phyloP scores from a whole-genome alignment of 768 basidiomycete genomes.

The Auricularia heimuer region DNA sequence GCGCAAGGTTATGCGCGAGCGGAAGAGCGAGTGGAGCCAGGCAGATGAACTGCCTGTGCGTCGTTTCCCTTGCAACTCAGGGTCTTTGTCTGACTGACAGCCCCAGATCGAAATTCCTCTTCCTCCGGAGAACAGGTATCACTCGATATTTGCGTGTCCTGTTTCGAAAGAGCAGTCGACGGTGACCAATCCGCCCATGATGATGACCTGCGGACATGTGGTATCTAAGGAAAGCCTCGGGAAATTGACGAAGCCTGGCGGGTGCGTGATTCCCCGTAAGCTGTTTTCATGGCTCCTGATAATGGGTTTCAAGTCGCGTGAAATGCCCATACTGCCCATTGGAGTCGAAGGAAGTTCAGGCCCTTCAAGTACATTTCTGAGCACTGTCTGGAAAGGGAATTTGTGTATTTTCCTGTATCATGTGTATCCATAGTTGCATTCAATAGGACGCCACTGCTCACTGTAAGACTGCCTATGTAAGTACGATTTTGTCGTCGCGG shows the following conservation, averaged over 20 bases:
- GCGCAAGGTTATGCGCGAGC: constrained; percentile 83
- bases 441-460: too few species aligned
- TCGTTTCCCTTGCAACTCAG: constrained; percentile 9
- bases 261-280: constrained; percentile 41
- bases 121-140: constrained; percentile 78
- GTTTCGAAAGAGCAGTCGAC: constrained; percentile 97
- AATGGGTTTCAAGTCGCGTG: constrained; percentile 49
- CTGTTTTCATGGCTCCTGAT: constrained; percentile 6
- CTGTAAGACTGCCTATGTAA: too few species aligned
- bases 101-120: constrained; percentile 87
- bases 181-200: constrained; percentile 91
- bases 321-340: constrained; percentile 96
- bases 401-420: background rate
- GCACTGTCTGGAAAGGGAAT: background rate
- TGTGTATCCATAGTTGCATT: background rate
- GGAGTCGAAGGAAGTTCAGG: constrained; percentile 51
- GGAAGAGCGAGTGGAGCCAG: constrained; percentile 88
- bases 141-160: constrained; percentile 95
- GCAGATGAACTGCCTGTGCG: constrained; percentile 79
- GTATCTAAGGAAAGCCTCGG: constrained; percentile 86
- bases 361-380: constrained; percentile 60
- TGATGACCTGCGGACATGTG: constrained; percentile 94
- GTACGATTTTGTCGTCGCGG: too few species aligned
- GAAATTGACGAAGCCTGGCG: constrained; percentile 77
- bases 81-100: background rate